Evolutionary conservation across 1,284 basidiomycete genomes (phyloP).

Genomic region (Cutaneotrichosporon curvatum): DNA sequence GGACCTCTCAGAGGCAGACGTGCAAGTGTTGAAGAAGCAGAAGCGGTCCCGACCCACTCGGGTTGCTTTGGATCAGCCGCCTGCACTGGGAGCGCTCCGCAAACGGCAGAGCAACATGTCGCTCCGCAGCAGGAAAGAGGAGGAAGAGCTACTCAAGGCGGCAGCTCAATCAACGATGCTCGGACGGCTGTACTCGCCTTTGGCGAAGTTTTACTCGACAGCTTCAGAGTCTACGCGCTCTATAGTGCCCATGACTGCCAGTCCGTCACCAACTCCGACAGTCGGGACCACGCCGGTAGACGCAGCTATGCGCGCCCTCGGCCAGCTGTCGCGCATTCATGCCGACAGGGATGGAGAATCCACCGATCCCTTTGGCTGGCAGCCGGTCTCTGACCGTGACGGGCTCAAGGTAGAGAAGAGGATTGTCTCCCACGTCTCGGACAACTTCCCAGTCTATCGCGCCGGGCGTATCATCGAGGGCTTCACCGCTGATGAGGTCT

Average conservation of each 20-base stretch:
- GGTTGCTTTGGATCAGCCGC: conserved; percentile 85
- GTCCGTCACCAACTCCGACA: conserved; percentile 42
- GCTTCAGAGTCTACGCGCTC: conserved; percentile 55
- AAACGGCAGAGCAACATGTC: conserved; percentile 35
- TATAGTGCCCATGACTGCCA: conserved; percentile 34
- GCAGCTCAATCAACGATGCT: conserved; percentile 16
- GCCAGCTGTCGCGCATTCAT: conserved; percentile 70
- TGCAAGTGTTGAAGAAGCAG: conserved; percentile 70
- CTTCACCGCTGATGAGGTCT: conserved; percentile 85
- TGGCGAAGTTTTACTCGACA: conserved; percentile 63
- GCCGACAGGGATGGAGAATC: conserved; percentile 51
- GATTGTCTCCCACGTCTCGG: conserved; percentile 67
- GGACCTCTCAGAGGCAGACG: conserved; percentile 80
- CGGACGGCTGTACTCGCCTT: conserved; percentile 47
- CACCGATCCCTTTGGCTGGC: conserved; percentile 62
- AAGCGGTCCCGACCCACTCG: conserved; percentile 81
- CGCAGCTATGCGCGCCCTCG: conserved; percentile 73
- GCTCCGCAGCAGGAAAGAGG: conserved; percentile 9
- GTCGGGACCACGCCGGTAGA: conserved; percentile 51
- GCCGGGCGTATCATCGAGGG: conserved; percentile 91
- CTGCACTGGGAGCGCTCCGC: conserved; percentile 65
- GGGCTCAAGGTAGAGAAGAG: conserved; percentile 72
- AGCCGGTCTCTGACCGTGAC: conserved; percentile 65
- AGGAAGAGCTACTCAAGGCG: conserved; percentile 11
- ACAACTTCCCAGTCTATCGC: conserved; percentile 74